These are phyloP conservation scores for Spathaspora gorwiae DNA, from an alignment of 805 yeast species.

Conservation along the genomic window DNA sequence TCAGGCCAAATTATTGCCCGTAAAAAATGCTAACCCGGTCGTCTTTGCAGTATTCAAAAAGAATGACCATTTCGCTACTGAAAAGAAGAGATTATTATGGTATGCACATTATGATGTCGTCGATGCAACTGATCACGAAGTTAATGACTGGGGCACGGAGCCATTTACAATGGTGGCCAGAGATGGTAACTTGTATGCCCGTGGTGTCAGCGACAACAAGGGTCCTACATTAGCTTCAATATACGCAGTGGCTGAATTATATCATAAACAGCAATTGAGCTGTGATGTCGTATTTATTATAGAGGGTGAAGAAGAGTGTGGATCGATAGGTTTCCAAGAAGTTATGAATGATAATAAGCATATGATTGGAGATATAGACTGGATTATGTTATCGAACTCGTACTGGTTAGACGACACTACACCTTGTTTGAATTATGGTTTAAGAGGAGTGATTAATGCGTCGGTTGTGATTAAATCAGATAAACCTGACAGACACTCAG, in stretches of 20 bases:
- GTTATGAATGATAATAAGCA: conserved; percentile 50
- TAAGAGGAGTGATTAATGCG: conserved; percentile 85
- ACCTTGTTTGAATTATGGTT: conserved; percentile 92
- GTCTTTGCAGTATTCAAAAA: conserved; percentile 70
- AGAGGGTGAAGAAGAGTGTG: conserved; percentile 96
- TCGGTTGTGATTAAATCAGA: conserved; percentile 67
- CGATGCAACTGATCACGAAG: conserved; percentile 53
- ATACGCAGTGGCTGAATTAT: conserved; percentile 76
- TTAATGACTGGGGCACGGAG: conserved; percentile 66
- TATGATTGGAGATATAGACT: conserved; percentile 64
- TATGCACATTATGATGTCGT: conserved; percentile 97
- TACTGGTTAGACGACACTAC: conserved; percentile 88
- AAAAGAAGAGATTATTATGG: conserved; percentile 55
- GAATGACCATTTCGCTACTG: conserved; percentile 15
- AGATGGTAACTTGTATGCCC: conserved; percentile 82
- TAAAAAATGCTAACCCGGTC: conserved; percentile 77
- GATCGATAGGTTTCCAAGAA: conserved; percentile 78
- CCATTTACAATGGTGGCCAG: conserved; percentile 74
- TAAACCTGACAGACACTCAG: conserved; percentile 88
- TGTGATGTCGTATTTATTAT: conserved; percentile 77
- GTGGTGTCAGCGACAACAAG: conserved; percentile 93
- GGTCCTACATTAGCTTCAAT: conserved; percentile 89
- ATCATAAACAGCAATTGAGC: conserved; percentile 45
- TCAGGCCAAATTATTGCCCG: conserved; percentile 63
- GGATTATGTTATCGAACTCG: conserved; percentile 86